Percentiles rank a stretch among this genome's conserved stretches.
These are phyloP conservation scores for Globisporangium splendens DNA, from an alignment of 352 stramenopile species.

Conservation along the genomic window DNA sequence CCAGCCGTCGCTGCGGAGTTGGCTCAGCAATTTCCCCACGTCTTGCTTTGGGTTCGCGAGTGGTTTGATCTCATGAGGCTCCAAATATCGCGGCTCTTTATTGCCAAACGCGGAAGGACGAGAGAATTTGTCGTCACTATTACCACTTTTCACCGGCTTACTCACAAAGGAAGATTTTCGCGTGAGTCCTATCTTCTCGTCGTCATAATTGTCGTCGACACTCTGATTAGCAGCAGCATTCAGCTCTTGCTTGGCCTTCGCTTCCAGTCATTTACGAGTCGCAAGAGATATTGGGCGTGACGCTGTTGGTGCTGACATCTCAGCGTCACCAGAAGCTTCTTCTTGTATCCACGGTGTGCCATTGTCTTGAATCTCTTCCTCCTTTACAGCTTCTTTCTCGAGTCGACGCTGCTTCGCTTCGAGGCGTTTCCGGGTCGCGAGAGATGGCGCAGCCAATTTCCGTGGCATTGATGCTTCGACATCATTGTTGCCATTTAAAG, in stretches of 20 bases:
- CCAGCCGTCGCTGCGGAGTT: constrained; percentile 51
- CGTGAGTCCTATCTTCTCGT: not conserved
- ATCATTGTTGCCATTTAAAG: constrained; percentile 22
- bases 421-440: not conserved
- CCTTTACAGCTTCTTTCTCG: not conserved
- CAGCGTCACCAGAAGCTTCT: constrained; percentile 1
- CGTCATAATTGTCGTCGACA: not conserved
- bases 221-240: constrained; percentile 5
- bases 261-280: constrained; percentile 60
- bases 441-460: not conserved
- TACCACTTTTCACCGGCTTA: not conserved
- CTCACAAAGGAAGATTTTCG: too few relatives aligned
- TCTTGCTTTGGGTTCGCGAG: constrained; percentile 59
- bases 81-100: constrained; percentile 65
- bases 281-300: constrained; percentile 28
- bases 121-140: not conserved
- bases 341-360: too few relatives aligned
- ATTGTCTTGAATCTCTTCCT: not conserved
- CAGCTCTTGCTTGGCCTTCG: constrained; percentile 43
- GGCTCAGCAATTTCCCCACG: constrained; percentile 25
- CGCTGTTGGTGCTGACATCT: not conserved
- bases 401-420: not conserved
- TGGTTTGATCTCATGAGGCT: constrained; percentile 54
- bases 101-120: constrained; percentile 25
- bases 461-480: not conserved